phyloP scores from a whole-genome alignment of 2,329 filamentous ascomycete genomes.

The Aspergillus persii region DNA sequence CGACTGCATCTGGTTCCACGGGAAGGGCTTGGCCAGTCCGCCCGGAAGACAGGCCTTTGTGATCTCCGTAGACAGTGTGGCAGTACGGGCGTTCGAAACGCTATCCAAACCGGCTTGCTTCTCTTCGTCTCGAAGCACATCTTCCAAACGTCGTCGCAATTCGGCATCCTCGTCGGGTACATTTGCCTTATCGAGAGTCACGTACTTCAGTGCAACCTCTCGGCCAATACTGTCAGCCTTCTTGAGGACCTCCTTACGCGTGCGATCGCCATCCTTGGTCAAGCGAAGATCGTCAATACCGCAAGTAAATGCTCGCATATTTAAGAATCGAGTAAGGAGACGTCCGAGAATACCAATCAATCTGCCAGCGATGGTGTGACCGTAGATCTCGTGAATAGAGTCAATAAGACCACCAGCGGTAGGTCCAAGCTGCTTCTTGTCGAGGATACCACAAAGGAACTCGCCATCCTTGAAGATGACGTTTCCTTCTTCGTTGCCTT shows the following conservation, averaged over 20 bases:
- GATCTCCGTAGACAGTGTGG: slow-evolving; percentile 71
- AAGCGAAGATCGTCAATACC: slow-evolving; percentile 94
- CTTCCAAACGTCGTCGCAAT: slow-evolving; percentile 75
- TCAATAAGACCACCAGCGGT: slow-evolving; percentile 85
- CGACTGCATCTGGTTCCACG: slow-evolving; percentile 96
- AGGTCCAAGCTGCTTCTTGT: slow-evolving; percentile 93
- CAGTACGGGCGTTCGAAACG: slow-evolving; percentile 71
- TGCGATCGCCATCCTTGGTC: slow-evolving; percentile 72
- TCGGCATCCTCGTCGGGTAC: slow-evolving; percentile 66
- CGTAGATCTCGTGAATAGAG: slow-evolving; percentile 89
- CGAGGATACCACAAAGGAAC: slow-evolving; percentile 84
- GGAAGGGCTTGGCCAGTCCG: slow-evolving; percentile 87
- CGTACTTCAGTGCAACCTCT: slow-evolving; percentile 80
- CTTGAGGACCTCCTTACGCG: slow-evolving; percentile 66
- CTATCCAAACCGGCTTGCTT: slow-evolving; percentile 91
- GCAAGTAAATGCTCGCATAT: slow-evolving; percentile 94
- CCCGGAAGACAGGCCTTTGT: slow-evolving; percentile 76
- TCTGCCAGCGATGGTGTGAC: slow-evolving; percentile 80
- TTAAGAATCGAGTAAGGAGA: slow-evolving; percentile 81
- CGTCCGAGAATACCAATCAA: slow-evolving; percentile 86
- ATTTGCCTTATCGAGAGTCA: slow-evolving; percentile 69
- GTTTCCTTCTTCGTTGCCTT: slow-evolving; percentile 66
- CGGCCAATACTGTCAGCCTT: slow-evolving; percentile 69
- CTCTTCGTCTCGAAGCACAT: slow-evolving; percentile 82
- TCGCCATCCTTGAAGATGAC: slow-evolving; percentile 86